phyloP scores from a whole-genome alignment of 208 protist genomes.

The Wallacemonas sp. region DNA sequence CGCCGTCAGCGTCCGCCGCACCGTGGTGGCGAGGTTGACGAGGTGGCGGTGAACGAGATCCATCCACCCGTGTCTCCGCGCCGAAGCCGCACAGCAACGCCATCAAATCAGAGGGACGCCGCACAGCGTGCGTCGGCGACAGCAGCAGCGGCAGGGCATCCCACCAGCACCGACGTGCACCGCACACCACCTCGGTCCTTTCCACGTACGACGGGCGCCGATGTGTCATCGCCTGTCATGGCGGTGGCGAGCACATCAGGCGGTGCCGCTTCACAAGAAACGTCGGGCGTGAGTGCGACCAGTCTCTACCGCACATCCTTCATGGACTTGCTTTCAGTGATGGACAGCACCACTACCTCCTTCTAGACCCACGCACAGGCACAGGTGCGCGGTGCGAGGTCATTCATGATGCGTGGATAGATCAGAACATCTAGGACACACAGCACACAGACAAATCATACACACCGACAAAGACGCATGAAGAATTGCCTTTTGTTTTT shows the following conservation, averaged over 20 bases:
- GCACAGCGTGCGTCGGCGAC: not conserved
- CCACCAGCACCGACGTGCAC: not conserved
- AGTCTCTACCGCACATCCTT: conserved; percentile 11
- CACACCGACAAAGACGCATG: too few species aligned
- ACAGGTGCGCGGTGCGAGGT: too few species aligned
- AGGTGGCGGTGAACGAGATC: too few species aligned
- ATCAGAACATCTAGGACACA: too few species aligned
- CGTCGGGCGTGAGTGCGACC: conserved; percentile 8
- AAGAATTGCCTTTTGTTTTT: too few species aligned
- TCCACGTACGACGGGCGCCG: too few species aligned
- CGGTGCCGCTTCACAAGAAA: not conserved
- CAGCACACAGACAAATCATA: too few species aligned
- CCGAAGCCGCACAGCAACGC: not conserved
- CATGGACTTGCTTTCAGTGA: conserved; percentile 12
- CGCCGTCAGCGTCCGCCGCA: too few species aligned
- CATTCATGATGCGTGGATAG: too few species aligned
- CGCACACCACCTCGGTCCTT: conserved; percentile 1
- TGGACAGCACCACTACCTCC: conserved; percentile 15
- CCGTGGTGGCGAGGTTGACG: too few species aligned
- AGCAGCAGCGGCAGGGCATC: not conserved
- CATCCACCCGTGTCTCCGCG: not conserved
- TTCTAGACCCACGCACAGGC: too few species aligned
- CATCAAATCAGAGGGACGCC: not conserved
- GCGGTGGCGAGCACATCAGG: not conserved
- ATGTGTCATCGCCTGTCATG: not conserved